A percentile compares a stretch with the other conserved stretches of the same genome.
These are phyloP conservation scores for Diaporthe aspalathi DNA, from an alignment of 2,329 filamentous ascomycete species.

Conservation along the genomic window DNA sequence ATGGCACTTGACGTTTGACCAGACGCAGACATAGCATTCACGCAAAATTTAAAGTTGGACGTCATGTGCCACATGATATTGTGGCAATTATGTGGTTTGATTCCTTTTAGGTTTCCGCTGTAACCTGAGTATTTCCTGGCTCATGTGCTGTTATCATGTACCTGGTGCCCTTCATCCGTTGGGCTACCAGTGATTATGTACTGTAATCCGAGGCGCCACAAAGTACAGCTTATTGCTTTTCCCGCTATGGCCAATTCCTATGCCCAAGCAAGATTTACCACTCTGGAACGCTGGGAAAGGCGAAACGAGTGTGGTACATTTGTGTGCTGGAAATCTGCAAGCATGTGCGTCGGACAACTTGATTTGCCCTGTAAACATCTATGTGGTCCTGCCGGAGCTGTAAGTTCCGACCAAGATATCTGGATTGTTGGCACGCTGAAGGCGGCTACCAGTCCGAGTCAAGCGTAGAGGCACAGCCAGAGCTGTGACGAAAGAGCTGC, in stretches of 20 bases:
- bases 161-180: neutral
- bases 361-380: neutral
- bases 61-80: neutral
- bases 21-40: neutral
- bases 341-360: neutral
- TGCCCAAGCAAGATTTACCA: neutral
- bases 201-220: neutral
- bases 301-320: neutral
- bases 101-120: neutral
- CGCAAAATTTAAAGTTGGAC: neutral
- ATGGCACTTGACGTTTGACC: too few relatives aligned
- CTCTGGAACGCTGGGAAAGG: neutral
- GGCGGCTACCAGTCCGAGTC: neutral
- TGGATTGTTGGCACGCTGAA: neutral
- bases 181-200: neutral
- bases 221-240: neutral
- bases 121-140: neutral
- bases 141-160: slow-evolving; percentile 3
- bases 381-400: neutral
- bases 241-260: neutral
- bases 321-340: neutral
- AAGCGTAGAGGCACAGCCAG: neutral
- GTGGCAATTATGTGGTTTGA: neutral
- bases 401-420: neutral
- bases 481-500: neutral